A percentile compares a stretch with the other conserved stretches of the same genome.
phyloP scores from a whole-genome alignment of 495 filamentous ascomycete species.

The Bathelium albidoporum region DNA sequence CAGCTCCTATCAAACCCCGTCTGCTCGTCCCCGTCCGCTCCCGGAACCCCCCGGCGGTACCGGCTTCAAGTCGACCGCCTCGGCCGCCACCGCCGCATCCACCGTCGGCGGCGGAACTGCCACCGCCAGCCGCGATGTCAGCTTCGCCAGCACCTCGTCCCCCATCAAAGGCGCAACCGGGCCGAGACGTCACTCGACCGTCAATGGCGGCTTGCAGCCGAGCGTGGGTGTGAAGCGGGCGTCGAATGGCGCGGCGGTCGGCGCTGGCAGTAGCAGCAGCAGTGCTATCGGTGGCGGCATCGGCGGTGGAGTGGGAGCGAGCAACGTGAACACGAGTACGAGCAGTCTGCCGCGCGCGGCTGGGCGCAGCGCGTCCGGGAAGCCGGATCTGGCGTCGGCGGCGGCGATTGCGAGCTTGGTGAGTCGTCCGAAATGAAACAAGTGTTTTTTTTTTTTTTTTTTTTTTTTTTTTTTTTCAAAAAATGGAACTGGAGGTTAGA shows the following conservation, averaged over 20 bases:
- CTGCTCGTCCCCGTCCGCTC: constrained; percentile 10
- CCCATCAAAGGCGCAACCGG: neutral
- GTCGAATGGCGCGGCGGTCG: constrained; percentile 7
- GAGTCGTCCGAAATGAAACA: no score
- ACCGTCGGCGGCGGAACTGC: neutral
- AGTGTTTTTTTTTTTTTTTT: neutral
- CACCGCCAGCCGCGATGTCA: no score
- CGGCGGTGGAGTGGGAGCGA: neutral
- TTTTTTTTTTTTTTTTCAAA: no score
- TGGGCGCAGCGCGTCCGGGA: constrained; percentile 22
- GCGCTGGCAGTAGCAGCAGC: neutral
- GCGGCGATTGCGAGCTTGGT: constrained; percentile 25
- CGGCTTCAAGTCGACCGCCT: constrained; percentile 22
- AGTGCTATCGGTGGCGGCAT: neutral
- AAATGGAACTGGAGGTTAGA: no score
- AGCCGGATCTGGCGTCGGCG: constrained; percentile 24
- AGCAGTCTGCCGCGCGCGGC: constrained; percentile 24
- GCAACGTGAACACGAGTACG: neutral
- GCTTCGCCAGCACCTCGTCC: constrained; percentile 5
- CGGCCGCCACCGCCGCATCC: constrained; percentile 4
- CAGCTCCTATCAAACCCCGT: constrained; percentile 5
- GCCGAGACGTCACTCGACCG: constrained; percentile 7
- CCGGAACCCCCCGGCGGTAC: constrained; percentile 22
- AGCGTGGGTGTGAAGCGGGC: constrained; percentile 11
- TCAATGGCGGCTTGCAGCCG: constrained; percentile 2